Percentiles rank a stretch among this genome's conserved stretches.
These are phyloP conservation scores for Ogataea allantospora DNA, from an alignment of 805 yeast species.

Conservation along the genomic window DNA sequence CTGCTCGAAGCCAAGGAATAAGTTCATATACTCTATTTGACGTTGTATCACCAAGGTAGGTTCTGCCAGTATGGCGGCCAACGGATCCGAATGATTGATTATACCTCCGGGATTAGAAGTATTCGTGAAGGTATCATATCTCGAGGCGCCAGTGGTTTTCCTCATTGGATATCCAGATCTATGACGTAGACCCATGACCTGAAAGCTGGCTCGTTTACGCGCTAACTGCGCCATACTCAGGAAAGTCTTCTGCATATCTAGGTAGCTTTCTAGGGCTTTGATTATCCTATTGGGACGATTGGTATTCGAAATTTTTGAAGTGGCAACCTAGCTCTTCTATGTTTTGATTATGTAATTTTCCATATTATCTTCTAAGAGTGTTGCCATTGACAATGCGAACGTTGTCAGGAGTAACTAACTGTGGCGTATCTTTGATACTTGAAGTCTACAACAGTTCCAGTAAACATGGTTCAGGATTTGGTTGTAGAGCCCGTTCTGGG, in stretches of 20 bases:
- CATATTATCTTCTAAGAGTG: no score
- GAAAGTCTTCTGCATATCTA: slow-evolving; percentile 1
- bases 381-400: no score
- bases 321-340: no score
- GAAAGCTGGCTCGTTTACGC: not conserved
- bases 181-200: not conserved
- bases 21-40: slow-evolving; percentile 82
- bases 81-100: slow-evolving; percentile 55
- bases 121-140: slow-evolving; percentile 21
- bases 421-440: no score
- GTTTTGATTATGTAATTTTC: no score
- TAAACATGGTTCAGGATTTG: no score
- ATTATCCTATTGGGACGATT: no score
- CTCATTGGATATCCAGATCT: slow-evolving; percentile 1
- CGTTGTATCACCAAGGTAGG: slow-evolving; percentile 89
- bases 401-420: no score
- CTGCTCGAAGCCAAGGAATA: slow-evolving; percentile 88
- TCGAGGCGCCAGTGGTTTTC: slow-evolving; percentile 2
- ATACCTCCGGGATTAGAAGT: slow-evolving; percentile 40
- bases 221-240: not conserved
- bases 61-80: slow-evolving; percentile 61
- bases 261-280: no score
- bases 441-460: no score
- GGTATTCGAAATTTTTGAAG: no score
- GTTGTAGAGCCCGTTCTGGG: no score